These are phyloP conservation scores for Aspergillus piperis DNA, from an alignment of 2,329 filamentous ascomycete genomes.

Conservation along the genomic window DNA sequence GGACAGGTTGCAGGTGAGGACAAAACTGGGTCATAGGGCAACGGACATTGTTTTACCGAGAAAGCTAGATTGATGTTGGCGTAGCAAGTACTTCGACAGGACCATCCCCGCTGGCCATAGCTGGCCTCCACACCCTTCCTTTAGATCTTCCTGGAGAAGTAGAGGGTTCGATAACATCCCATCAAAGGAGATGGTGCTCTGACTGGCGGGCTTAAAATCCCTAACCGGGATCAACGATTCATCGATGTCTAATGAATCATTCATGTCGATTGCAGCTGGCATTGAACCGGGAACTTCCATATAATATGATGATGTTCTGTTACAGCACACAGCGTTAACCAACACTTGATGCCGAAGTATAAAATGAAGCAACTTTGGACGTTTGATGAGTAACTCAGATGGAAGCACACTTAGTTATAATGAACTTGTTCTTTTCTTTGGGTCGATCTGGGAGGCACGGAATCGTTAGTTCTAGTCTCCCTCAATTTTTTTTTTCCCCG, in stretches of 20 bases:
- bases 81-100: conserved; percentile 80
- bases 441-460: neutral
- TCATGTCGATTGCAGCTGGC: conserved; percentile 25
- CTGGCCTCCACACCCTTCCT: conserved; percentile 86
- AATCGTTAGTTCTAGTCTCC: neutral
- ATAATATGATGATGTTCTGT: neutral
- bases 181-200: conserved; percentile 65
- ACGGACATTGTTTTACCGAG: conserved; percentile 71
- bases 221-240: conserved; percentile 59
- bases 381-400: neutral
- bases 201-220: conserved; percentile 53
- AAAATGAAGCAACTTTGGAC: neutral
- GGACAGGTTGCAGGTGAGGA: neutral
- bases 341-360: neutral
- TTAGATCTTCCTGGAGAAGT: conserved; percentile 79
- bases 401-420: neutral
- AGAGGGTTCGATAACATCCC: conserved; percentile 71
- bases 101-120: conserved; percentile 94
- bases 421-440: neutral
- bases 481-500: neutral
- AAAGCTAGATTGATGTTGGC: conserved; percentile 66
- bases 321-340: neutral
- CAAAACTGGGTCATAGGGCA: conserved; percentile 12
- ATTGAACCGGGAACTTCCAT: conserved; percentile 16
- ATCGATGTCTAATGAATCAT: conserved; percentile 47